phyloP scores from a whole-genome alignment of 2,329 filamentous ascomycete species.

The Colletotrichum spinosum region DNA sequence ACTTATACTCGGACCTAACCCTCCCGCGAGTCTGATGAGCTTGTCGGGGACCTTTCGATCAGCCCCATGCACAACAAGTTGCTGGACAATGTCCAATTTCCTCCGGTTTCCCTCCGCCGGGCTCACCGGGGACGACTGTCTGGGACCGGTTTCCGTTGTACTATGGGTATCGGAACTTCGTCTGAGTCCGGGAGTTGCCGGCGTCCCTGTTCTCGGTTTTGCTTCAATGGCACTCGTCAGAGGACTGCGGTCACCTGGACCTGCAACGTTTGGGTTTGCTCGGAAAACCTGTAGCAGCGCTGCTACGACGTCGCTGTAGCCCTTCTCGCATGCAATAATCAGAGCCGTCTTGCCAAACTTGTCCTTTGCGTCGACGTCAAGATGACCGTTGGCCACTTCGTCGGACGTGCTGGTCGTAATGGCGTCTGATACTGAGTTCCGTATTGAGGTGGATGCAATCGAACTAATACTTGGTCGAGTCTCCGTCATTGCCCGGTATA shows the following conservation, averaged over 20 bases:
- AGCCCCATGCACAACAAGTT: neutral
- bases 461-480: neutral
- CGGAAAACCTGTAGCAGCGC: neutral
- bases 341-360: conserved; percentile 4
- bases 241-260: neutral
- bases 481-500: neutral
- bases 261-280: neutral
- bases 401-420: neutral
- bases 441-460: neutral
- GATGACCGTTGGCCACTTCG: neutral
- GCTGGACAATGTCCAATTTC: neutral
- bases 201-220: neutral
- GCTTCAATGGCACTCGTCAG: neutral
- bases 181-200: too few species aligned
- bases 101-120: neutral
- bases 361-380: neutral
- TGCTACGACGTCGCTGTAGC: neutral
- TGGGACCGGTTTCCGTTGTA: neutral
- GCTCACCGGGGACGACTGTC: neutral
- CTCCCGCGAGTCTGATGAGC: too few species aligned
- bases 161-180: neutral
- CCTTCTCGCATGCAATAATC: conserved; percentile 3
- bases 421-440: neutral
- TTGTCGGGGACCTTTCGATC: neutral
- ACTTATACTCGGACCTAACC: too few species aligned